Evolutionary conservation across 768 basidiomycete species (phyloP).

Genomic region (Russula vinacea): DNA sequence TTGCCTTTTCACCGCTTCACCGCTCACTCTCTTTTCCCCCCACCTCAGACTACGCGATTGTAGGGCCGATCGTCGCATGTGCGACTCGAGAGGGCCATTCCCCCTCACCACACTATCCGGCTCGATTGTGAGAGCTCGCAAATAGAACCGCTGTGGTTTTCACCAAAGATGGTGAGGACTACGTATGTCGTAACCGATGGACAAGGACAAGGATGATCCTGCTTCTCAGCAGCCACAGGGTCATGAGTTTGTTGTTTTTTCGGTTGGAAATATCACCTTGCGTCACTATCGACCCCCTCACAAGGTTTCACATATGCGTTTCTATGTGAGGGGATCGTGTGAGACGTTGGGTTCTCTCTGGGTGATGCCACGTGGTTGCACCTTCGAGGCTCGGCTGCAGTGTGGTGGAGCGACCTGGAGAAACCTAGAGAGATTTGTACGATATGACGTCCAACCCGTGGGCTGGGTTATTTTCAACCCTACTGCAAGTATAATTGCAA

Average conservation of each 20-base stretch:
- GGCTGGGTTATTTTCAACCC: not conserved
- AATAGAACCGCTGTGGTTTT: not conserved
- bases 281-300: slow-evolving; percentile 7
- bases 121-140: not conserved
- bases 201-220: not conserved
- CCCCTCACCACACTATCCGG: not conserved
- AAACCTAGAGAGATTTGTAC: slow-evolving; percentile 10
- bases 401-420: slow-evolving; percentile 15
- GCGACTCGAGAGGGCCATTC: not conserved
- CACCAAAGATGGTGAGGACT: not conserved
- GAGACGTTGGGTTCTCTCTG: slow-evolving; percentile 1
- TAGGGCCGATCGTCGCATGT: too few species aligned
- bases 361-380: slow-evolving; percentile 14
- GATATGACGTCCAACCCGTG: slow-evolving; percentile 17
- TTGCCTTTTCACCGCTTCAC: not conserved
- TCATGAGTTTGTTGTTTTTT: not conserved
- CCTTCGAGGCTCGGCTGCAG: not conserved
- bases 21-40: too few species aligned
- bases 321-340: not conserved
- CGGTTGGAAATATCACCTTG: slow-evolving; percentile 8
- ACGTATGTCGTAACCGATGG: not conserved
- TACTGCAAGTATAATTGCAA: not conserved
- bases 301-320: not conserved
- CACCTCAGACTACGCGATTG: too few species aligned
- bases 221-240: slow-evolving; percentile 20